These are phyloP conservation scores for Artemisia argyi DNA, from an alignment of 129 eudicot species.

Conservation along the genomic window DNA sequence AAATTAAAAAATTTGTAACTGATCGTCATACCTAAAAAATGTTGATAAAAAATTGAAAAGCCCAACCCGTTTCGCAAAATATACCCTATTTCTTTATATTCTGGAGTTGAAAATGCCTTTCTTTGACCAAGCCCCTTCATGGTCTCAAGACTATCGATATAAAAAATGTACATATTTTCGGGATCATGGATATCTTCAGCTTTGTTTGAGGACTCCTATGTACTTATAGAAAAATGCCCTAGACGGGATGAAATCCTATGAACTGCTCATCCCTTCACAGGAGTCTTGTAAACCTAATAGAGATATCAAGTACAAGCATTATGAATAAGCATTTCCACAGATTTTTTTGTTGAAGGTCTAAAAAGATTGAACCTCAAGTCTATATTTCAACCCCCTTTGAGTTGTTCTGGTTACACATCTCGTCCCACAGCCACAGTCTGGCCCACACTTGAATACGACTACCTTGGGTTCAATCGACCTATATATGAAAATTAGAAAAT, in stretches of 20 bases:
- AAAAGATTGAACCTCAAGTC: constrained; percentile 61
- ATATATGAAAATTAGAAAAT: not conserved
- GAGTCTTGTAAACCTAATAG: constrained; percentile 76
- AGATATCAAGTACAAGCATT: not conserved
- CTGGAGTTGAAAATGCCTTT: constrained; percentile 46
- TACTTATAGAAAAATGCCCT: constrained; percentile 90
- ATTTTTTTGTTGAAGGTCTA: not conserved
- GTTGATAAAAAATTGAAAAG: too few relatives aligned
- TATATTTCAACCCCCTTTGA: constrained; percentile 64
- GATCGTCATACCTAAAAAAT: not conserved
- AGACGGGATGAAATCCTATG: constrained; percentile 92
- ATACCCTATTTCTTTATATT: too few relatives aligned
- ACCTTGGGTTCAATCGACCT: constrained; percentile 85
- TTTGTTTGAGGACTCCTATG: constrained; percentile 65
- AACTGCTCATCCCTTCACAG: constrained; percentile 91
- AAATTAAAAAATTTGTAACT: constrained; percentile 3
- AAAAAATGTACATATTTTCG: constrained; percentile 73
- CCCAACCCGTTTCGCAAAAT: too few relatives aligned
- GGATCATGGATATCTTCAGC: constrained; percentile 68
- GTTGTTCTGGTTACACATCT: constrained; percentile 67
- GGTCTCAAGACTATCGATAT: constrained; percentile 89
- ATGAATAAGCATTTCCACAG: not conserved
- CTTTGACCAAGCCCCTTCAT: constrained; percentile 84
- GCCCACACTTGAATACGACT: constrained; percentile 87
- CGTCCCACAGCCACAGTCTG: constrained; percentile 87